Evolutionary conservation across 73 alveolate species (phyloP).

Genomic region (Paramecium primaurelia): DNA sequence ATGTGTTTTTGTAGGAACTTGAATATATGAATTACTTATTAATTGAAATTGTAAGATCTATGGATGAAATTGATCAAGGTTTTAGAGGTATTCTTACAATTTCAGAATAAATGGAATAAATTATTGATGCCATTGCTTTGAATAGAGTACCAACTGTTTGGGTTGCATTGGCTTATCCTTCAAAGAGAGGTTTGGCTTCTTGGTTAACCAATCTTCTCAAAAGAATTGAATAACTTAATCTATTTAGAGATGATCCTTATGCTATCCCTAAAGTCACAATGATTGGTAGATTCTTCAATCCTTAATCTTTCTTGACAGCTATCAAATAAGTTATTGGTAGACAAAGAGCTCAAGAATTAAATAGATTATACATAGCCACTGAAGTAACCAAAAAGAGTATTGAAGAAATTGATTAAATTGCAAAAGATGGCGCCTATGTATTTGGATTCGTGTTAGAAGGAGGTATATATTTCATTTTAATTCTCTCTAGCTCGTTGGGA

Average conservation of each 20-base stretch:
- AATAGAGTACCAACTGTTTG: constrained; percentile 96
- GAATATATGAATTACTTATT: constrained; percentile 94
- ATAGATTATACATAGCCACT: constrained; percentile 95
- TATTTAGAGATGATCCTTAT: constrained; percentile 94
- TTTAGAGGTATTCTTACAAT: constrained; percentile 90
- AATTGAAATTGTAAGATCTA: constrained; percentile 84
- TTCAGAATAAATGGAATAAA: constrained; percentile 96
- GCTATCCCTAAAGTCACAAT: constrained; percentile 92
- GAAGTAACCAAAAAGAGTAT: constrained; percentile 96
- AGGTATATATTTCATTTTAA: constrained; percentile 66
- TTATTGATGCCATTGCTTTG: constrained; percentile 88
- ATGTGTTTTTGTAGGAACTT: constrained; percentile 96
- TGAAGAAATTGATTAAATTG: constrained; percentile 87
- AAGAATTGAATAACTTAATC: constrained; percentile 92
- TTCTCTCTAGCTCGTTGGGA: constrained; percentile 97
- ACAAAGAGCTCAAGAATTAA: constrained; percentile 91
- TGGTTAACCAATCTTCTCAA: constrained; percentile 95
- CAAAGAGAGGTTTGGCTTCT: constrained; percentile 95
- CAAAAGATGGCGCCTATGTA: constrained; percentile 96
- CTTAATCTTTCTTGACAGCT: constrained; percentile 99
- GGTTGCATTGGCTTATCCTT: constrained; percentile 96
- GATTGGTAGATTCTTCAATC: constrained; percentile 98
- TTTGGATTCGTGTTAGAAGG: constrained; percentile 97
- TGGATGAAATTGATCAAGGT: constrained; percentile 91
- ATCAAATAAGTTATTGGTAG: constrained; percentile 97